These are phyloP conservation scores for Alternaria sp. DNA, from an alignment of 2,329 filamentous ascomycete species.

Conservation along the genomic window DNA sequence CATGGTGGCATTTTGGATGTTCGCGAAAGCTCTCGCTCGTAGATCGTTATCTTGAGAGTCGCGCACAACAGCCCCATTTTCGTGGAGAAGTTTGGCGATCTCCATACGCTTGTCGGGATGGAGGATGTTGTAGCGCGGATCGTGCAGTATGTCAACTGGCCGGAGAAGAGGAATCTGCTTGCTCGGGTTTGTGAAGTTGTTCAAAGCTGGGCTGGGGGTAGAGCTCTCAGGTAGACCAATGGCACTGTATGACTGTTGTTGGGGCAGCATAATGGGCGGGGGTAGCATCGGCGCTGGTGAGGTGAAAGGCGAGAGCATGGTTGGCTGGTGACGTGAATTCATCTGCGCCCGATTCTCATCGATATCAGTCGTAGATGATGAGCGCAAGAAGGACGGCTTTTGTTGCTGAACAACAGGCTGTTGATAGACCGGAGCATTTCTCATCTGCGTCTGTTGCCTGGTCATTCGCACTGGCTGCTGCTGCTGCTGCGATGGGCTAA, in stretches of 20 bases:
- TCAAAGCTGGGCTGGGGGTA: not conserved
- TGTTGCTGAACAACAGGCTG: not conserved
- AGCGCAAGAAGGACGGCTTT: not conserved
- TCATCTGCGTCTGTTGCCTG: not conserved
- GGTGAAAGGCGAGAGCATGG: not conserved
- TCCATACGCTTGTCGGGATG: not conserved
- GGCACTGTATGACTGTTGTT: not conserved
- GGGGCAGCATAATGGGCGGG: not conserved
- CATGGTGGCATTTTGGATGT: not conserved
- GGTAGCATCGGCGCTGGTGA: not conserved
- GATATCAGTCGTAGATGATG: conserved; percentile 11
- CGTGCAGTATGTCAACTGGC: not conserved
- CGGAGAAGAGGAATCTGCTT: not conserved
- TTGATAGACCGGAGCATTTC: not conserved
- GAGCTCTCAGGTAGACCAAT: not conserved
- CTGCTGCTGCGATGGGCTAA: not conserved
- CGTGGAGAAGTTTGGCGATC: not conserved
- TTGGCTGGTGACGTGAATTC: not conserved
- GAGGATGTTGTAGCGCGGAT: not conserved
- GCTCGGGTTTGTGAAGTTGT: not conserved
- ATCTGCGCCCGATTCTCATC: not conserved
- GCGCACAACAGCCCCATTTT: not conserved
- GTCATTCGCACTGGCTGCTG: not conserved
- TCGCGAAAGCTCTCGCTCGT: not conserved
- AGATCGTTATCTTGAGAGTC: not conserved